phyloP scores from a whole-genome alignment of 305 asterid genomes.

The Fraxinus nigra region DNA sequence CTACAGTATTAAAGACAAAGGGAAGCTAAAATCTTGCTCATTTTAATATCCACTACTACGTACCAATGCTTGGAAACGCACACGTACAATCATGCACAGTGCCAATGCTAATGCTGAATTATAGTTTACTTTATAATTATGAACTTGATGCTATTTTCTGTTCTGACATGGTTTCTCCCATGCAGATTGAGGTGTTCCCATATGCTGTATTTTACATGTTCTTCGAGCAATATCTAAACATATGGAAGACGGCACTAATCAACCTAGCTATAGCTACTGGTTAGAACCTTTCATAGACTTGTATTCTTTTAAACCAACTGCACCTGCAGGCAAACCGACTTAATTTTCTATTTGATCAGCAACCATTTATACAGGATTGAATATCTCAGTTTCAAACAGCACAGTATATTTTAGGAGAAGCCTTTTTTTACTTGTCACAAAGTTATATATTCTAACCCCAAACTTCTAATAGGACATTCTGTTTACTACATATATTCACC shows the following conservation, averaged over 20 bases:
- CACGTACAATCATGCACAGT: not conserved
- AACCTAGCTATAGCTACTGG: slow-evolving; percentile 91
- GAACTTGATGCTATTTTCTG: not conserved
- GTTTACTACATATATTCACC: not conserved
- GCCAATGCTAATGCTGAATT: not conserved
- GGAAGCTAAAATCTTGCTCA: not conserved
- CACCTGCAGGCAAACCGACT: not conserved
- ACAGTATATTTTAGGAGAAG: not conserved
- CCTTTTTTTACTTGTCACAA: not conserved
- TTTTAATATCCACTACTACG: not conserved
- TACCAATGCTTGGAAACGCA: not conserved
- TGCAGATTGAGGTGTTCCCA: slow-evolving; percentile 91
- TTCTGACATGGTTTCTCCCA: slow-evolving; percentile 24
- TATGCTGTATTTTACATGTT: slow-evolving; percentile 87
- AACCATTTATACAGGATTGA: not conserved
- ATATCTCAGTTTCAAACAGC: not conserved
- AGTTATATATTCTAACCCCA: not conserved
- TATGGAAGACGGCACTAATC: slow-evolving; percentile 91
- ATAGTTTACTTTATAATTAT: not conserved
- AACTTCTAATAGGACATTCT: not conserved
- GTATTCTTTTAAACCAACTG: not conserved
- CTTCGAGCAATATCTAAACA: slow-evolving; percentile 91
- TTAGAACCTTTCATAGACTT: slow-evolving; percentile 31
- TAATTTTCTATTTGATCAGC: not conserved
- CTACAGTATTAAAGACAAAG: not conserved